phyloP scores from a whole-genome alignment of 129 eudicot genomes.

The Arctium minus region DNA sequence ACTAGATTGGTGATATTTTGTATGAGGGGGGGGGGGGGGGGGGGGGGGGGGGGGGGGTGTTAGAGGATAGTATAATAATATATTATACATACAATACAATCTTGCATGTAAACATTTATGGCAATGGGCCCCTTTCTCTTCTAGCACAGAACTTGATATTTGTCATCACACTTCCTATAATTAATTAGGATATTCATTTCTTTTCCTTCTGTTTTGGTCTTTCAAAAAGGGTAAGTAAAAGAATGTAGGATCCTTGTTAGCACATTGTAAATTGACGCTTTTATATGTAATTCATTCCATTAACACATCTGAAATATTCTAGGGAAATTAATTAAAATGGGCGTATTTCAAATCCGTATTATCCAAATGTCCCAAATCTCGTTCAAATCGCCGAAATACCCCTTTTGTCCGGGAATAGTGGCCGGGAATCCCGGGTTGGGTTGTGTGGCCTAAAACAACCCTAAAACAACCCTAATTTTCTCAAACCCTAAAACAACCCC shows the following conservation, averaged over 20 bases:
- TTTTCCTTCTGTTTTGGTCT: not conserved
- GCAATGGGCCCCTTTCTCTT: slow-evolving; percentile 4
- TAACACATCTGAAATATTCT: no score
- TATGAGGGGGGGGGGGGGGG: slow-evolving; percentile 12
- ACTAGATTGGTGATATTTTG: slow-evolving; percentile 76
- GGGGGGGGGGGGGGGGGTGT: slow-evolving; percentile 1
- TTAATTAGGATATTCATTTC: not conserved
- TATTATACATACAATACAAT: not conserved
- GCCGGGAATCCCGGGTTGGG: no score
- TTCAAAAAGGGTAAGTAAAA: not conserved
- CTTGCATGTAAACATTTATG: slow-evolving; percentile 8
- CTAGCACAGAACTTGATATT: not conserved
- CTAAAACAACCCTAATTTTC: no score
- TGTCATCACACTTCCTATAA: not conserved
- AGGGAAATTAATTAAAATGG: no score
- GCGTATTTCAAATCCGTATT: no score
- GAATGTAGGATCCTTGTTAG: not conserved
- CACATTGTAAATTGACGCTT: not conserved
- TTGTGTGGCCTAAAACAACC: no score
- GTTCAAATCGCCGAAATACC: no score
- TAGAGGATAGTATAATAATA: not conserved
- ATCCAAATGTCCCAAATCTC: no score
- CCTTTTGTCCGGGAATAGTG: no score
- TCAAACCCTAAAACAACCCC: no score
- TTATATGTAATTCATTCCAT: not conserved